Percentiles rank a stretch among this genome's conserved stretches.
These are phyloP conservation scores for Yarrowia porcina DNA, from an alignment of 805 yeast species.

Conservation along the genomic window DNA sequence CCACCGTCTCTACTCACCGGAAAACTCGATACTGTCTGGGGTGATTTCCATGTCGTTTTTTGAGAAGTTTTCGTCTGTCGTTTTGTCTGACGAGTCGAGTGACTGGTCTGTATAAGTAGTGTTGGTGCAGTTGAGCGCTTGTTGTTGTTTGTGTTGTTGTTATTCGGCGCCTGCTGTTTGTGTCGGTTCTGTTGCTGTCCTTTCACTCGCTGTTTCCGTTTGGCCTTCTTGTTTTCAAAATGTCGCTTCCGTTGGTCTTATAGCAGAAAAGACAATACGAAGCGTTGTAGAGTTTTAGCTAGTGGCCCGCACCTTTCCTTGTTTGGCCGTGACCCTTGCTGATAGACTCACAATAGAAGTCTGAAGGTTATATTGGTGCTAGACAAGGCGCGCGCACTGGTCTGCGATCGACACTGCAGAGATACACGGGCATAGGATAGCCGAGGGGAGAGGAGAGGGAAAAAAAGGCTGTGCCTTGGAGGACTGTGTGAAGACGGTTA, in stretches of 20 bases:
- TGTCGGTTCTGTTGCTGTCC: too few relatives aligned
- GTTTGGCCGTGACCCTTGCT: constrained; percentile 13
- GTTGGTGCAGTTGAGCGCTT: too few relatives aligned
- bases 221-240: too few relatives aligned
- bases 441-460: too few relatives aligned
- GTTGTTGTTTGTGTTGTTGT: too few relatives aligned
- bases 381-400: neutral
- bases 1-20: constrained; percentile 26
- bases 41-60: neutral
- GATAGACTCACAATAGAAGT: constrained; percentile 19
- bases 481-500: too few relatives aligned
- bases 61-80: too few relatives aligned
- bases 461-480: neutral
- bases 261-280: too few relatives aligned
- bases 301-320: neutral
- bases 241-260: too few relatives aligned
- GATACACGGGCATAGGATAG: neutral
- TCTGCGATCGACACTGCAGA: constrained; percentile 9
- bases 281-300: neutral
- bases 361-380: neutral
- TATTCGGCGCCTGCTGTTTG: too few relatives aligned
- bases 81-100: too few relatives aligned
- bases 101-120: too few relatives aligned
- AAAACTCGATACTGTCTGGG: constrained; percentile 21
- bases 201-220: neutral